Evolutionary conservation across 2,329 filamentous ascomycete genomes (phyloP), one percentile per base, ranked within the genome.

Genomic region (Aspergillus latus): DNA sequence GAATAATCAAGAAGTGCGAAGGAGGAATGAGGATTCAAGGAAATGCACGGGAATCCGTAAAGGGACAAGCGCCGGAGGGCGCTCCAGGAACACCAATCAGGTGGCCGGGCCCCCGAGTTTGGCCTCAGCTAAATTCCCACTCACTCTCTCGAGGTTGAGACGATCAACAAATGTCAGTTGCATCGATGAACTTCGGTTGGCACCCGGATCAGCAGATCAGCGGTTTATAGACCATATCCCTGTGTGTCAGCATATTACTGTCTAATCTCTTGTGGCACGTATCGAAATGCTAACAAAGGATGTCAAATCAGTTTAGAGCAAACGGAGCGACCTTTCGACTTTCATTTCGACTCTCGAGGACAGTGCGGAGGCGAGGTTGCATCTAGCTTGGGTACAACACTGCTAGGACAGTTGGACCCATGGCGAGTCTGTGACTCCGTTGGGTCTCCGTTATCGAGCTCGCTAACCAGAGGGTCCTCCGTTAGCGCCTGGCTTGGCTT

Each of bases 21-120:
- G 43, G 40, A 8, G 2, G 32, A 9, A 29, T 43, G 3, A 43
- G 11, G 5, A 16, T 6, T 5, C 16, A 3, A 46, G 26, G 7
- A 28, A 15, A 16, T n/a, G 28, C 9, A 16, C 10, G 47, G 47
- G 40, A 52, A n/a, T 29, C 13, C n/a, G 26, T 15, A 43, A 26
- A n/a, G 26, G 37, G 48, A 15, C n/a, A 58, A 61, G 59, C 45
- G 57, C 32, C 34, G 53, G 53, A 30, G 10, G 15, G 15, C 32
- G 40, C 11, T 28, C 51, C 61, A 63, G 61, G 61, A 53, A 63
- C 61, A 60, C 61, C 61, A 63, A 63, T 62, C 55, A 58, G n/a
- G 47, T 43, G 44, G 34, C 36, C 7, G n/a, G 13, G 44, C 13
- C 47, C n/a, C 21, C 16, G 7, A 37, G 30, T 47, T 28, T 11